These are phyloP conservation scores for Botrytis galanthina DNA, from an alignment of 2,329 filamentous ascomycete genomes.

Conservation along the genomic window DNA sequence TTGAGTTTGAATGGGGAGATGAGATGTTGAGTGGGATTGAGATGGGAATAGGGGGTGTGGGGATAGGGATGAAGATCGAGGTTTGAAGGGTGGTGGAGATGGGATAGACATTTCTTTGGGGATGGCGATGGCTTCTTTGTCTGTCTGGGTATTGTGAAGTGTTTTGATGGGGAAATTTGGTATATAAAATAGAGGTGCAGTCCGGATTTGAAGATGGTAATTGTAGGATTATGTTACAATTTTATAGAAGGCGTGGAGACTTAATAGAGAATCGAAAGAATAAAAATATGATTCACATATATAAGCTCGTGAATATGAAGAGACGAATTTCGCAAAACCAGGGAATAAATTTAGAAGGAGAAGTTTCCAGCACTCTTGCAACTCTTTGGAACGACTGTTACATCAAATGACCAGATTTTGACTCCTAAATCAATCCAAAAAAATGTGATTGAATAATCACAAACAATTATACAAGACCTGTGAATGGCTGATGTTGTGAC, in stretches of 20 bases:
- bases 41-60: neutral
- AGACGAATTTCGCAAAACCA: neutral
- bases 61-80: neutral
- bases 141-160: neutral
- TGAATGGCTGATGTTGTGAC: neutral
- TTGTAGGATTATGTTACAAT: neutral
- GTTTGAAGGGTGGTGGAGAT: neutral
- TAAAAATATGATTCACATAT: neutral
- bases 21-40: neutral
- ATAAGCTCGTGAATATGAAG: neutral
- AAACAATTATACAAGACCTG: neutral
- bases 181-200: neutral
- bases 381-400: fast-evolving
- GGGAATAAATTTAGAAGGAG: neutral
- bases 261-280: neutral
- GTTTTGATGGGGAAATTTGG: neutral
- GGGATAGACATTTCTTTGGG: neutral
- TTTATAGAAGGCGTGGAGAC: neutral
- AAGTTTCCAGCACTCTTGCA: neutral
- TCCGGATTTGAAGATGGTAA: neutral
- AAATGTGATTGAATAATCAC: neutral
- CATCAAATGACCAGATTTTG: neutral
- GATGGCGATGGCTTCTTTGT: neutral
- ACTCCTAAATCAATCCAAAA: neutral
- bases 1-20: neutral